These are phyloP conservation scores for Cryptococcus floricola DNA, from an alignment of 1,284 basidiomycete species.

Conservation along the genomic window DNA sequence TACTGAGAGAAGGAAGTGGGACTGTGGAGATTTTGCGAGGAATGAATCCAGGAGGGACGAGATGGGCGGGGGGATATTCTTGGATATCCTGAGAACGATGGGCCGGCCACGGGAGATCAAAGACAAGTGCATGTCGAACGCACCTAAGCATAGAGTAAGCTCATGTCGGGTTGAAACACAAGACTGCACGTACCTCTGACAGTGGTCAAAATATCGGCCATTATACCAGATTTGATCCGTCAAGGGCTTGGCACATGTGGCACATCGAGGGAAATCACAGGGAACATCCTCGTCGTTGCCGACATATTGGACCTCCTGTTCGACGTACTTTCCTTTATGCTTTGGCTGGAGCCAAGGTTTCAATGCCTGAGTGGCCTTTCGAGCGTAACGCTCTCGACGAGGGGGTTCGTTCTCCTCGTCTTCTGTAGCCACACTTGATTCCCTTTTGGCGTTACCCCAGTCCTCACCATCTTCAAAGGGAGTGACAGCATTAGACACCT, in stretches of 20 bases:
- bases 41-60: slow-evolving; percentile 30
- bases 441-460: too few relatives aligned
- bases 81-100: slow-evolving; percentile 26
- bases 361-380: slow-evolving; percentile 26
- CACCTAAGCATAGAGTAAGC: slow-evolving; percentile 23
- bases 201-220: slow-evolving; percentile 36
- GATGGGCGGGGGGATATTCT: slow-evolving; percentile 37
- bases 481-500: too few relatives aligned
- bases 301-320: slow-evolving; percentile 9
- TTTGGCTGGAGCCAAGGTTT: slow-evolving; percentile 23
- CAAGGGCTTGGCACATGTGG: slow-evolving; percentile 36
- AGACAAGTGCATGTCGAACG: slow-evolving; percentile 44
- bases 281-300: slow-evolving; percentile 19
- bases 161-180: not conserved
- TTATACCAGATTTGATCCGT: slow-evolving; percentile 38
- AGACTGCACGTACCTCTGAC: slow-evolving; percentile 27
- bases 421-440: too few relatives aligned
- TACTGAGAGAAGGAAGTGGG: slow-evolving; percentile 32
- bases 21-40: slow-evolving; percentile 28
- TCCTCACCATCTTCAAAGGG: too few relatives aligned
- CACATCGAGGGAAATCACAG: slow-evolving; percentile 32
- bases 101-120: slow-evolving; percentile 41
- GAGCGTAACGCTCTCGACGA: slow-evolving; percentile 17
- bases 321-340: slow-evolving; percentile 5
- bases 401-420: slow-evolving; percentile 1